Percentiles rank a stretch among this genome's conserved stretches.
Evolutionary conservation across 2,329 filamentous ascomycete species (phyloP).

Genomic region (Verruconis gallopava): DNA sequence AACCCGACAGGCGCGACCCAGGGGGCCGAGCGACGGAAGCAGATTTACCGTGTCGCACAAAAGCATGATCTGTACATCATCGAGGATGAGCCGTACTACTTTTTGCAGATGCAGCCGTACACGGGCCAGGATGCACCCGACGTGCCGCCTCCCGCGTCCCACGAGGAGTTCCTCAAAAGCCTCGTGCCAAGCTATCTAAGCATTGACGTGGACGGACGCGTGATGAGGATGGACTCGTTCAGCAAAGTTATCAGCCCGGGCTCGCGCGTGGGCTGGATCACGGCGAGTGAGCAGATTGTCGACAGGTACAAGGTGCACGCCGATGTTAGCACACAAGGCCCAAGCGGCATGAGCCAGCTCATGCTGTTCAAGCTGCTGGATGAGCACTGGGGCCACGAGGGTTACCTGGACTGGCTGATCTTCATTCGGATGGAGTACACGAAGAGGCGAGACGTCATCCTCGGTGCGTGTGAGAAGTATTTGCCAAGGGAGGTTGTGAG

Average conservation of each 20-base stretch:
- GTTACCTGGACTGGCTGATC: slow-evolving; percentile 83
- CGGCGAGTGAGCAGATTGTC: slow-evolving; percentile 70
- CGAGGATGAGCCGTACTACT: slow-evolving; percentile 93
- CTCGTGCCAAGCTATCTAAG: slow-evolving; percentile 65
- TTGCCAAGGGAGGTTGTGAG: slow-evolving; percentile 61
- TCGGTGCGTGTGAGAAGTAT: slow-evolving; percentile 66
- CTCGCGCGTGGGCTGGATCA: slow-evolving; percentile 76
- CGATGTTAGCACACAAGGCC: slow-evolving; percentile 75
- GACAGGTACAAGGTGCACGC: slow-evolving; percentile 72
- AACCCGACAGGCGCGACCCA: slow-evolving; percentile 87
- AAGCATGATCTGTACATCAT: slow-evolving; percentile 80
- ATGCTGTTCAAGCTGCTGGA: slow-evolving; percentile 82
- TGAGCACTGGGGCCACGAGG: slow-evolving; percentile 84
- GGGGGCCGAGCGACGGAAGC: slow-evolving; percentile 49
- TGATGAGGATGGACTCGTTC: slow-evolving; percentile 84
- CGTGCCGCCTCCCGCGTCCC: slow-evolving; percentile 43
- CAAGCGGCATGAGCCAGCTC: slow-evolving; percentile 72
- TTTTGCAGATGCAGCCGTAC: slow-evolving; percentile 56
- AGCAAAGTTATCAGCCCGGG: slow-evolving; percentile 84
- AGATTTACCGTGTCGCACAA: slow-evolving; percentile 64
- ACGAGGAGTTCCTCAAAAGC: slow-evolving; percentile 59
- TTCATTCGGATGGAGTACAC: slow-evolving; percentile 74
- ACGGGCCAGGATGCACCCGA: slow-evolving; percentile 31
- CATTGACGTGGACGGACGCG: slow-evolving; percentile 75
- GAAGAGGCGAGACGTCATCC: slow-evolving; percentile 58